A percentile compares a stretch with the other conserved stretches of the same genome.
phyloP scores from a whole-genome alignment of 2,329 filamentous ascomycete genomes.

The Arthrobotrys conoides region DNA sequence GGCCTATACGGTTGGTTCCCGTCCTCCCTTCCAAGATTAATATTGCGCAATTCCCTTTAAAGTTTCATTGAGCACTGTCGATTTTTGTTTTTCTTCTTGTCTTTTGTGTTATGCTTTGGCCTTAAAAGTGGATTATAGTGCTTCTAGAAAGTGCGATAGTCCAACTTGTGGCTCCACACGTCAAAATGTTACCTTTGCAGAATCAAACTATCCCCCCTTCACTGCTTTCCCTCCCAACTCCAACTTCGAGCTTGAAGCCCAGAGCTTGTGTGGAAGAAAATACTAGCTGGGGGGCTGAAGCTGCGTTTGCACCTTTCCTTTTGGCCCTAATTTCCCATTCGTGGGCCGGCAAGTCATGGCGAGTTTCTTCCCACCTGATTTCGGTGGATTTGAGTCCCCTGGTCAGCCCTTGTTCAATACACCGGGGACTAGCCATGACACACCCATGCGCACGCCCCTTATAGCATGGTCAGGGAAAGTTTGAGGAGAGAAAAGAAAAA shows the following conservation, averaged over 20 bases:
- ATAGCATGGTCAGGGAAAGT: conserved; percentile 55
- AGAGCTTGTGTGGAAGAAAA: conserved; percentile 24
- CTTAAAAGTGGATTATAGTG: conserved; percentile 56
- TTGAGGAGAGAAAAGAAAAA: conserved; percentile 23
- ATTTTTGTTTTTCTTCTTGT: no score
- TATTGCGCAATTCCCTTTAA: conserved; percentile 50
- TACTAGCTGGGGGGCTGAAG: conserved; percentile 56
- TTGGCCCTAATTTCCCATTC: conserved; percentile 58
- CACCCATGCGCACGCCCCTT: conserved; percentile 56
- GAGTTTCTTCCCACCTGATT: conserved; percentile 55
- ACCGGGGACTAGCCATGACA: conserved; percentile 56
- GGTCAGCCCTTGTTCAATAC: conserved; percentile 60
- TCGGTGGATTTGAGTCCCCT: conserved; percentile 57
- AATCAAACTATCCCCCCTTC: conserved; percentile 15
- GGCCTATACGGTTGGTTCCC: conserved; percentile 60
- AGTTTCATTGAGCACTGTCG: conserved; percentile 31
- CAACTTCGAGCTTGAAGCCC: conserved; percentile 24
- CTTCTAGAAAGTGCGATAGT: conserved; percentile 42
- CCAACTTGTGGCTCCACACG: conserved; percentile 46
- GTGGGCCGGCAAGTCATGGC: conserved; percentile 55
- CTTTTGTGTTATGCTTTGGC: conserved; percentile 36
- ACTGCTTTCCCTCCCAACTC: conserved; percentile 20
- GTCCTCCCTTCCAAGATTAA: conserved; percentile 47
- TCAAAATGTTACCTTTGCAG: conserved; percentile 49
- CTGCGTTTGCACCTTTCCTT: conserved; percentile 54